A percentile compares a stretch with the other conserved stretches of the same genome.
phyloP scores from a whole-genome alignment of 2,329 filamentous ascomycete species.

The Pyrenochaeta sp. region DNA sequence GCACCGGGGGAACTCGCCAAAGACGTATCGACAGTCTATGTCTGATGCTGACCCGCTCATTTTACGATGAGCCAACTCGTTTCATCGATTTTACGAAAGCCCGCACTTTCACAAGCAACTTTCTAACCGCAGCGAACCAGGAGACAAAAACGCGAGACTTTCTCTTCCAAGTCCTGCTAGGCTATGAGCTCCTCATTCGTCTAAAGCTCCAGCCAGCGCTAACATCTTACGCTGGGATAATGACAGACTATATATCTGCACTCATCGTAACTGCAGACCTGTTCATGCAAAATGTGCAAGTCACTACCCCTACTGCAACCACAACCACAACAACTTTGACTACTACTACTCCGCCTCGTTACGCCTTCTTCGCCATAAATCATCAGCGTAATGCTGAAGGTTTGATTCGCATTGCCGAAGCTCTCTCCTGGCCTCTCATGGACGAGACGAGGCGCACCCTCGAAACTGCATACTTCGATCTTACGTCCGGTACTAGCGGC shows the following conservation, averaged over 20 bases:
- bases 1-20: background rate
- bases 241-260: slow-evolving; percentile 2
- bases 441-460: background rate
- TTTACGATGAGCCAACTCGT: slow-evolving; percentile 1
- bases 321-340: background rate
- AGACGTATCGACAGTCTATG: slow-evolving; percentile 1
- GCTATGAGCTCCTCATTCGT: background rate
- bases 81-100: slow-evolving; percentile 1
- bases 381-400: slow-evolving; percentile 1
- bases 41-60: background rate
- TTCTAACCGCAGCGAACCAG: background rate
- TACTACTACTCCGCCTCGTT: background rate
- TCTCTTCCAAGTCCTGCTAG: background rate
- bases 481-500: background rate
- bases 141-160: slow-evolving; percentile 1
- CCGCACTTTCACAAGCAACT: slow-evolving; percentile 1
- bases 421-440: slow-evolving; percentile 1
- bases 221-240: slow-evolving; percentile 1
- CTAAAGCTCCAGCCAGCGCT: slow-evolving; percentile 1
- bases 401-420: slow-evolving; percentile 1
- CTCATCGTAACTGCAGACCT: slow-evolving; percentile 1
- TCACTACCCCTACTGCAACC: background rate
- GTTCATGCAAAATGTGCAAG: background rate
- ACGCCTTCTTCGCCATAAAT: slow-evolving; percentile 1
- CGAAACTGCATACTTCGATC: slow-evolving; percentile 1